These are phyloP conservation scores for Mortierella sp. DNA, from an alignment of 371 early-diverging fungal genomes.

Conservation along the genomic window DNA sequence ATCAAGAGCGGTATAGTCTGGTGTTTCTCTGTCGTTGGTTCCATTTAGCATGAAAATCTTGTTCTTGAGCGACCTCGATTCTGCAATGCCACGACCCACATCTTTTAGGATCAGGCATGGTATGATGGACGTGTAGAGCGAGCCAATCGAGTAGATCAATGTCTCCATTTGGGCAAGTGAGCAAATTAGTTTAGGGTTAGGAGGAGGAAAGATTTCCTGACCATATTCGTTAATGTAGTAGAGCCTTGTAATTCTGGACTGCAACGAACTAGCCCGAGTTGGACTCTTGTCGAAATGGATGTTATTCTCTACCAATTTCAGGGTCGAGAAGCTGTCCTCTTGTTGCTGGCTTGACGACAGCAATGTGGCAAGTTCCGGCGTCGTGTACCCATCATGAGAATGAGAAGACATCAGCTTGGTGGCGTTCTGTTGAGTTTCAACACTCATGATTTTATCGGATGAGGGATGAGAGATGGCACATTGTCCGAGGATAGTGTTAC, in stretches of 20 bases:
- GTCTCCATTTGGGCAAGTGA: conserved; percentile 66
- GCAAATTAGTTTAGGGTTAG: conserved; percentile 70
- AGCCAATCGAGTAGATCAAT: conserved; percentile 78
- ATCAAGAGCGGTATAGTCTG: conserved; percentile 77
- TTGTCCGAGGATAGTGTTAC: conserved; percentile 68
- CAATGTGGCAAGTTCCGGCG: conserved; percentile 34
- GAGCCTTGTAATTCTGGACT: conserved; percentile 69
- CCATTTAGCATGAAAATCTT: conserved; percentile 82
- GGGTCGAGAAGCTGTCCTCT: conserved; percentile 46
- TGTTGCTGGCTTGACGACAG: conserved; percentile 43
- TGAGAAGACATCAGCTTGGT: conserved; percentile 21
- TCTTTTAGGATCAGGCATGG: conserved; percentile 78
- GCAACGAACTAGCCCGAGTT: conserved; percentile 19
- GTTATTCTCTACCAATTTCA: conserved; percentile 47
- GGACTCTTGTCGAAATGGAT: conserved; percentile 56
- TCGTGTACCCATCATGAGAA: conserved; percentile 29
- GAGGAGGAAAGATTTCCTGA: conserved; percentile 75
- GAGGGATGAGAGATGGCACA: conserved; percentile 80
- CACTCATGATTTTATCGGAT: conserved; percentile 31
- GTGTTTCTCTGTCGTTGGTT: conserved; percentile 77
- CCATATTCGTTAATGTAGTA: conserved; percentile 80
- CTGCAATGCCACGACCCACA: conserved; percentile 73
- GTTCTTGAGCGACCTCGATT: conserved; percentile 63
- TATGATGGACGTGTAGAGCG: conserved; percentile 80
- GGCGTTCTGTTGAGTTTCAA: conserved; percentile 18